phyloP scores from a whole-genome alignment of 805 yeast species.

The Zygosaccharomyces pseudorouxii region DNA sequence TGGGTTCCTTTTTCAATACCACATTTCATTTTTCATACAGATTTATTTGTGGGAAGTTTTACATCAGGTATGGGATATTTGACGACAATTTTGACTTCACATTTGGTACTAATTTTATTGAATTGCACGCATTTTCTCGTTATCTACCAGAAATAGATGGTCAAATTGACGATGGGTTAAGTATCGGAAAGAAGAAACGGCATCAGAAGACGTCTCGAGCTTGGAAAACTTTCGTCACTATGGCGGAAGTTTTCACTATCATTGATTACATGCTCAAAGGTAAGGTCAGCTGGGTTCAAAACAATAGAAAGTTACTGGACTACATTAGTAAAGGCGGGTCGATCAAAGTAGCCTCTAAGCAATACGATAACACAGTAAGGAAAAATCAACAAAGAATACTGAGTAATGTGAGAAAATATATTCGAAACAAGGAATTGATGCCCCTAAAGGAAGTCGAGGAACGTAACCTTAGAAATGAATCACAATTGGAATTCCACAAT shows the following conservation, averaged over 20 bases:
- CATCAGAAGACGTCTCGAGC: not conserved
- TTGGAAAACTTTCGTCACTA: constrained; percentile 12
- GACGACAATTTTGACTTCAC: constrained; percentile 7
- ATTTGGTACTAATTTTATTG: constrained; percentile 5
- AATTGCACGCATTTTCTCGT: constrained; percentile 13
- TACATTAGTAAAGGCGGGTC: constrained; percentile 10
- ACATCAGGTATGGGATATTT: constrained; percentile 11
- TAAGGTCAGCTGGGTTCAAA: constrained; percentile 11
- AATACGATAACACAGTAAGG: constrained; percentile 8
- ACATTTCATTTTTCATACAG: constrained; percentile 9
- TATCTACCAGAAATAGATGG: constrained; percentile 1
- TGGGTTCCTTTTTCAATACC: constrained; percentile 12
- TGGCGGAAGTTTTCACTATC: constrained; percentile 8
- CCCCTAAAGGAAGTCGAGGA: constrained; percentile 1
- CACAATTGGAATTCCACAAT: constrained; percentile 10
- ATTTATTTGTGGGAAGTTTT: constrained; percentile 8
- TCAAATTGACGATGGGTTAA: not conserved
- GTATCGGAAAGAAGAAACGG: not conserved
- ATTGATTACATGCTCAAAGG: constrained; percentile 13
- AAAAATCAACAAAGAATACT: constrained; percentile 11
- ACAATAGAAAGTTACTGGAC: constrained; percentile 6
- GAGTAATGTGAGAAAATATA: constrained; percentile 11
- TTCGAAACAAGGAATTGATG: constrained; percentile 9
- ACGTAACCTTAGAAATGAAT: not conserved
- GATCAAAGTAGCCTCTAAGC: constrained; percentile 9